Evolutionary conservation across 129 eudicot genomes (phyloP).

Genomic region (Pulicaria dysenterica): DNA sequence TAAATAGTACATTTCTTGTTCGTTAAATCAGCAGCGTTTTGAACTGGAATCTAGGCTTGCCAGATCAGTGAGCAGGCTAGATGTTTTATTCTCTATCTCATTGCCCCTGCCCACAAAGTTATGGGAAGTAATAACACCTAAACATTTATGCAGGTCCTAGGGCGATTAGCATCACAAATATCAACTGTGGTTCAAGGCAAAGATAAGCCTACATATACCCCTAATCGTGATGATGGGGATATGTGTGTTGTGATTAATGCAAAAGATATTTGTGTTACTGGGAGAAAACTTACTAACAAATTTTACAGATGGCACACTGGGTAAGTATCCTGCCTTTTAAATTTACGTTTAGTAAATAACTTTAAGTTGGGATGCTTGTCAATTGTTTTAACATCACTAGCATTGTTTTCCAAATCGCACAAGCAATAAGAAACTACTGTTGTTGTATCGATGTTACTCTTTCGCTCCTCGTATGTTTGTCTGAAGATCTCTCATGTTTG

Average conservation of each 20-base stretch:
- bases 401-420: no score
- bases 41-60: background rate
- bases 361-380: background rate
- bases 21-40: background rate
- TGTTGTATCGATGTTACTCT: no score
- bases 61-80: constrained; percentile 3
- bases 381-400: no score
- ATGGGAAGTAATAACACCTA: background rate
- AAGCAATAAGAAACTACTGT: no score
- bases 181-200: constrained; percentile 88
- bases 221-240: constrained; percentile 89
- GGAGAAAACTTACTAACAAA: constrained; percentile 89
- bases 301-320: constrained; percentile 90
- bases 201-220: constrained; percentile 89
- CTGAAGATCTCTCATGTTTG: constrained; percentile 10
- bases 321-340: constrained; percentile 36
- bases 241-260: constrained; percentile 90
- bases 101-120: background rate
- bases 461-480: background rate
- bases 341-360: no score
- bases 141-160: constrained; percentile 59
- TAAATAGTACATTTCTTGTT: background rate
- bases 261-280: constrained; percentile 79
- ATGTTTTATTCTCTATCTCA: background rate
- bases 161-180: constrained; percentile 89